Base-by-base conservation (phyloP, 2,329 filamentous ascomycete genomes). In the Trichophyton simii region DNA sequence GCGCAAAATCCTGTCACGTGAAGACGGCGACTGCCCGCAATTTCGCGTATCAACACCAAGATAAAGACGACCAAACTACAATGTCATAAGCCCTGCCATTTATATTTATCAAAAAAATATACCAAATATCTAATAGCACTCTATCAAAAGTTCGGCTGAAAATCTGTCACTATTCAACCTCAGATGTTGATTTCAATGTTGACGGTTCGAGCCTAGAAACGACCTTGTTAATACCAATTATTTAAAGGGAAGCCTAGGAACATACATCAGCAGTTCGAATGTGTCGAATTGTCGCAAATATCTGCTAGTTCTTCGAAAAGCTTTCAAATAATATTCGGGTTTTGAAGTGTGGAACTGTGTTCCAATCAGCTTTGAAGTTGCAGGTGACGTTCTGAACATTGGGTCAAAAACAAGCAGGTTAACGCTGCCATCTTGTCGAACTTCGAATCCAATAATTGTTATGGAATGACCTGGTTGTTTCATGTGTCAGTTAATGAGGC, bases 351-450 rank as follows among this genome's bases (percentile, higher is more conserved):
- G 64, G 6, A 70, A 65, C 13, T 71, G 75, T 2, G 68, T 74
- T 31, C 77, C 82, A 52, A 82, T 77, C 31, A 89, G 73, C 60
- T 81, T 82, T 64, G 78, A 79, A 68, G 95, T 81, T 18, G 79
- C 80, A 1, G 79, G 77, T 0, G 86, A 82, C 54, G 91, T 87
- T 60, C 82, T 84, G 71, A 89, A 90, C 76, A 88, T 87, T 0
- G 92, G 91, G 70, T 97, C 91, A 70, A 96, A 95, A 11, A 96
- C 88, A 0, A 97, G 78, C 18, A 97, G 77, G 66, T 88, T 87
- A 59, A 80, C 76, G 18, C 78, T 77, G 28, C 88, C 87, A 63
- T 87, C 80, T 38, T 75, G 77, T 31, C 80, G 82, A 65, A 82
- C 83, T 73, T 96, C 91, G 28, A 95, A 80, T 0, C 92, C 92